phyloP scores from a whole-genome alignment of 2,329 filamentous ascomycete genomes.

The Nigrospora osmanthi region DNA sequence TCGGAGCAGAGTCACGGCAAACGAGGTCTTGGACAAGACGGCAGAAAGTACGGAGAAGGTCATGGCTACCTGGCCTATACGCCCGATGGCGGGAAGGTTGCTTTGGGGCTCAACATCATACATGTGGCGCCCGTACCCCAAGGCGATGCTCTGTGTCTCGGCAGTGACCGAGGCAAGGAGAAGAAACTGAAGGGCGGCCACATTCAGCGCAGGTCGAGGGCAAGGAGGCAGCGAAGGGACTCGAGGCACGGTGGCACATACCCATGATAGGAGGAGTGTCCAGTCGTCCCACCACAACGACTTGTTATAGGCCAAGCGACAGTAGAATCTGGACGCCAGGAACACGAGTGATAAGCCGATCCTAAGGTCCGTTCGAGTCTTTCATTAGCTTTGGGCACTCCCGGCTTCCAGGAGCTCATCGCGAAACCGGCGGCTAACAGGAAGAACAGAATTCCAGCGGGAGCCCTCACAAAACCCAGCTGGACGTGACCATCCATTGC shows the following conservation, averaged over 20 bases:
- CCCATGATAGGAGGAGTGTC: constrained; percentile 15
- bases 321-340: background rate
- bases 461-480: no score
- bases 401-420: no score
- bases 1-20: constrained; percentile 20
- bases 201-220: no score
- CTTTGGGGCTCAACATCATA: constrained; percentile 2
- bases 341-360: background rate
- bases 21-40: constrained; percentile 21
- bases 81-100: constrained; percentile 8
- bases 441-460: no score
- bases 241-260: constrained; percentile 2
- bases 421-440: no score
- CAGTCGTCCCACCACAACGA: constrained; percentile 19
- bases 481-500: no score
- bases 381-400: no score
- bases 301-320: background rate
- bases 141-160: background rate
- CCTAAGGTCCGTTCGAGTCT: no score
- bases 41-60: constrained; percentile 16
- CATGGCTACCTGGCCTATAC: background rate
- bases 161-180: background rate
- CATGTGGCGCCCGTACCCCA: constrained; percentile 2
- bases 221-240: background rate
- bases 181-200: background rate